Base-by-base conservation (phyloP, 352 stramenopile species). In the Globisporangium spiculum region DNA sequence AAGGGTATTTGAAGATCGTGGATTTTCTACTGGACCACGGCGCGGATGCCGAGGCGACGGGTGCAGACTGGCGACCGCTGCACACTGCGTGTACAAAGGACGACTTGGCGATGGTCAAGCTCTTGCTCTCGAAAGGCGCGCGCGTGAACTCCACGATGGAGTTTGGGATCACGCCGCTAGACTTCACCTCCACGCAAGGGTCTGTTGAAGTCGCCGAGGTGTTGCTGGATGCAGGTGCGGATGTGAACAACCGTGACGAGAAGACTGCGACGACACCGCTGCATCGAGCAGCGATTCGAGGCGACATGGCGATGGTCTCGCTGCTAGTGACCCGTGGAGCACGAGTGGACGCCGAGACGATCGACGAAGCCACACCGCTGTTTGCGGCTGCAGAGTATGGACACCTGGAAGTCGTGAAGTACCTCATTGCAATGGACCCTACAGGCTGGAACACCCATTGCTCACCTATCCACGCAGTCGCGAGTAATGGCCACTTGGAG, bases 241-340 rank as follows among this genome's bases (percentile, higher is more conserved):
- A 72, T 26, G 60, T 65, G 30, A 68, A 72, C 54, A 72, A 54
- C 60, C 60, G 52, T 2, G 60, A 68, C 54, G 67, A 62, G 44
- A 72, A 72, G 41, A 71, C 66, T 14, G 60, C 62, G 48, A 67
- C 60, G 41, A 72, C 67, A 6, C 62, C 67, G 14, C 20, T 72
- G 14, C 67, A 72, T 18, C 52, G 60, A 46, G 67, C 67, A 4
- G 67, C 67, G 61, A 65, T 72, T 24, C 62, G 62, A 36, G 67
- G 67, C 30, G 41, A 67, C 22, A 38, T 55, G 18, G 52, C 41
- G 4, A 54, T 72, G 41, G 61, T 72, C 26, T 52, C 53, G 30
- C 56, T 72, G 27, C 54, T 72, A 8, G 32, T 68, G 8, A 57
- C 44, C 41, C 60, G 62, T 16, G 56, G 56, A 18, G 67, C 67